phyloP scores from a whole-genome alignment of 2,329 filamentous ascomycete species.

The Incumbomyces delicatus region DNA sequence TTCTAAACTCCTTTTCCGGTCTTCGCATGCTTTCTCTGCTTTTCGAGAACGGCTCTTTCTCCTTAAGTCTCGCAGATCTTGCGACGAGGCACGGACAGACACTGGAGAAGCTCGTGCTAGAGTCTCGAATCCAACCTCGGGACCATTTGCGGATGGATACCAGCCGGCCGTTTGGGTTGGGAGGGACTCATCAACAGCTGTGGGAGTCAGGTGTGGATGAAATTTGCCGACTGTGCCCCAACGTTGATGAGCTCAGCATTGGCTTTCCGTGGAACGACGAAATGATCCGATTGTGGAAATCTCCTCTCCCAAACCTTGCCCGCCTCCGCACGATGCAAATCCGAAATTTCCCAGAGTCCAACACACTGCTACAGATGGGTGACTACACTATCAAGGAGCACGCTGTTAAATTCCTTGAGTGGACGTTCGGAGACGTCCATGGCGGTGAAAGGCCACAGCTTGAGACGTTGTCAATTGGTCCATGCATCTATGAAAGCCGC shows the following conservation, averaged over 20 bases:
- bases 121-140: conserved; percentile 21
- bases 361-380: conserved; percentile 17
- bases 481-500: conserved; percentile 19
- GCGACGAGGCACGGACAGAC: conserved; percentile 18
- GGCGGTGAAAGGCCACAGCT: conserved; percentile 13
- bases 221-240: conserved; percentile 19
- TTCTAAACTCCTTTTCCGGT: conserved; percentile 19
- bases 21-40: conserved; percentile 18
- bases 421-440: conserved; percentile 15
- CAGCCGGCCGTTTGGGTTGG: conserved; percentile 19
- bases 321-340: conserved; percentile 20
- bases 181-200: conserved; percentile 20
- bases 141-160: conserved; percentile 19
- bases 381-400: conserved; percentile 22
- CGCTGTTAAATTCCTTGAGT: conserved; percentile 20
- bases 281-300: conserved; percentile 18
- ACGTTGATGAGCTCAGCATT: conserved; percentile 17
- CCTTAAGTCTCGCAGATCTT: conserved; percentile 15
- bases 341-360: conserved; percentile 21
- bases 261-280: conserved; percentile 22
- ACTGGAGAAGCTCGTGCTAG: conserved; percentile 17
- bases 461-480: conserved; percentile 20
- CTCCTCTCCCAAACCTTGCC: conserved; percentile 14
- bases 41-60: conserved; percentile 18
- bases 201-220: conserved; percentile 20